phyloP scores from a whole-genome alignment of 257 asterid species.

The Nicotiana benthamiana region DNA sequence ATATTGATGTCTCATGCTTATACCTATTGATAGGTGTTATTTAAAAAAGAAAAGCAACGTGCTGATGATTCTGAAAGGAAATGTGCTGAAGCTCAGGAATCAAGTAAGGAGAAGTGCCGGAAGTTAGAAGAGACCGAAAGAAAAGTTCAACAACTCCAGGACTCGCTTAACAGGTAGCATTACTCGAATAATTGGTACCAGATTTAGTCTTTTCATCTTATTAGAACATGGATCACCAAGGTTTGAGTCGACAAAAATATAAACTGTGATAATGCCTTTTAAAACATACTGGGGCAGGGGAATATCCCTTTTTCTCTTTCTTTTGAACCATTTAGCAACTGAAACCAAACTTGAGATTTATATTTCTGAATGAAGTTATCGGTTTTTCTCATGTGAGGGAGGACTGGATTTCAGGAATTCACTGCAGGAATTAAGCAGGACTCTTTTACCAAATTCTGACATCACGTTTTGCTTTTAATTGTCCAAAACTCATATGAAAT shows the following conservation, averaged over 20 bases:
- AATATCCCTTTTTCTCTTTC: not conserved
- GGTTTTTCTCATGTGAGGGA: not conserved
- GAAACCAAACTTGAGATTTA: not conserved
- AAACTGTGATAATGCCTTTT: not conserved
- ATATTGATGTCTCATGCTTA: not conserved
- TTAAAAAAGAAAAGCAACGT: slow-evolving; percentile 65
- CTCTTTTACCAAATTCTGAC: not conserved
- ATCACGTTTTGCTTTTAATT: slow-evolving; percentile 2
- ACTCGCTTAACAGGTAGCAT: slow-evolving; percentile 72
- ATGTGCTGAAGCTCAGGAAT: slow-evolving; percentile 51
- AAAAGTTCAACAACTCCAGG: slow-evolving; percentile 79
- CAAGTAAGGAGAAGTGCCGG: slow-evolving; percentile 63
- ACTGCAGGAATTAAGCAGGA: not conserved
- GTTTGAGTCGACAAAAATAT: not conserved
- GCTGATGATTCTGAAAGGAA: slow-evolving; percentile 75
- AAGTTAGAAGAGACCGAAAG: slow-evolving; percentile 86
- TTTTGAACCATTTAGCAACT: not conserved
- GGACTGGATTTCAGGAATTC: not conserved
- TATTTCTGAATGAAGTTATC: not conserved
- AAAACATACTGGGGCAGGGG: not conserved
- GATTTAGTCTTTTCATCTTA: not conserved
- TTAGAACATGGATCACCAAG: not conserved
- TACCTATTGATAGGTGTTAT: slow-evolving; percentile 34
- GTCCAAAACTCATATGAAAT: not conserved
- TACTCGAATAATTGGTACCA: slow-evolving; percentile 5